These are phyloP conservation scores for Boletus insuetus DNA, from an alignment of 768 basidiomycete genomes.

Conservation along the genomic window DNA sequence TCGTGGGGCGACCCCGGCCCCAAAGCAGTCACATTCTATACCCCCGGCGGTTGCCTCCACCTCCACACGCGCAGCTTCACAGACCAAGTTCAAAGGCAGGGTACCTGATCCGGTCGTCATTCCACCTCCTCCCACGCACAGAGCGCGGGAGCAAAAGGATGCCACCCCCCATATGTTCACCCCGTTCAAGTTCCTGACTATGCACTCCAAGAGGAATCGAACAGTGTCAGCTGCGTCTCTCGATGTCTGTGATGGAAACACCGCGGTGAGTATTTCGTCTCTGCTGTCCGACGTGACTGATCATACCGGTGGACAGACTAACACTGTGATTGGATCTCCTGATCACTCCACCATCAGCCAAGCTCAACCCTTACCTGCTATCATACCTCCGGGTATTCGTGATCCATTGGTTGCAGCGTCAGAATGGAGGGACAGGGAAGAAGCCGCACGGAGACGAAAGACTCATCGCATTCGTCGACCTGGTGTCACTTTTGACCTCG, in stretches of 20 bases:
- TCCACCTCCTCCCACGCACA: slow-evolving; percentile 34
- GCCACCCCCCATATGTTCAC: slow-evolving; percentile 50
- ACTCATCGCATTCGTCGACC: slow-evolving; percentile 47
- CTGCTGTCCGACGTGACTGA: neutral
- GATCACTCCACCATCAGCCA: slow-evolving; percentile 67
- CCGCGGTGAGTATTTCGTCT: slow-evolving; percentile 53
- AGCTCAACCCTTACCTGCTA: slow-evolving; percentile 43
- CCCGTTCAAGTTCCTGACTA: slow-evolving; percentile 59
- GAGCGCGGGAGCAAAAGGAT: slow-evolving; percentile 36
- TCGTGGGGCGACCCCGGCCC: slow-evolving; percentile 13
- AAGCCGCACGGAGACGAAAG: slow-evolving; percentile 43
- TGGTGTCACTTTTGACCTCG: slow-evolving; percentile 65
- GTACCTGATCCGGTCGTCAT: slow-evolving; percentile 23
- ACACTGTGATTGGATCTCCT: slow-evolving; percentile 73
- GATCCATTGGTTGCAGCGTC: slow-evolving; percentile 64
- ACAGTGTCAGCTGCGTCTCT: slow-evolving; percentile 72
- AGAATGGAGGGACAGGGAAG: slow-evolving; percentile 70
- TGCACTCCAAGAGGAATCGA: slow-evolving; percentile 52
- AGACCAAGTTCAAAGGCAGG: slow-evolving; percentile 17
- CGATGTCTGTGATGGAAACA: slow-evolving; percentile 72
- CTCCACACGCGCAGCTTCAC: slow-evolving; percentile 9
- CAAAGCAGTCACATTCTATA: slow-evolving; percentile 17
- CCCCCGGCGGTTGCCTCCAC: slow-evolving; percentile 2
- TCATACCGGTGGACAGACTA: slow-evolving; percentile 41
- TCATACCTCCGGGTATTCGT: slow-evolving; percentile 52